Evolutionary conservation across 805 yeast genomes (phyloP).

Genomic region (Ogataea kodamae): DNA sequence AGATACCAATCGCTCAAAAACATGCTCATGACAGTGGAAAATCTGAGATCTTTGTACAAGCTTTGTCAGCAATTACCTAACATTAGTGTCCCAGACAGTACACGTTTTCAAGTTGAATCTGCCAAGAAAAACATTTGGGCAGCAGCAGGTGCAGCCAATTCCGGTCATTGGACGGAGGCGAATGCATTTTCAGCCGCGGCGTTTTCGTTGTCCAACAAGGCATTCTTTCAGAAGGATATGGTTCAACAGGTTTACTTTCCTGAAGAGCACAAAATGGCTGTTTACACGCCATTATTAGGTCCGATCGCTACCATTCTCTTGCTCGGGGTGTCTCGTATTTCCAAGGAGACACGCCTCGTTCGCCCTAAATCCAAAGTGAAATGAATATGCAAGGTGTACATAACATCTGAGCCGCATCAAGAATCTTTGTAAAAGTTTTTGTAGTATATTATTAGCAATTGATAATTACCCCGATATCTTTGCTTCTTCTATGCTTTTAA

Average conservation of each 20-base stretch:
- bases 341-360: slow-evolving; percentile 9
- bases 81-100: slow-evolving; percentile 79
- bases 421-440: slow-evolving; percentile 1
- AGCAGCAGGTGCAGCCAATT: slow-evolving; percentile 34
- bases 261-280: slow-evolving; percentile 92
- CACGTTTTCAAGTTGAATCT: slow-evolving; percentile 51
- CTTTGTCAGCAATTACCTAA: slow-evolving; percentile 65
- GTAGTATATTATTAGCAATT: slow-evolving; percentile 4
- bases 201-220: slow-evolving; percentile 57
- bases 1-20: slow-evolving; percentile 59
- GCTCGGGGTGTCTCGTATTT: slow-evolving; percentile 47
- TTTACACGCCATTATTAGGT: slow-evolving; percentile 85
- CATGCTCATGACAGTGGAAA: slow-evolving; percentile 58
- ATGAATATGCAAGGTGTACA: background rate
- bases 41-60: slow-evolving; percentile 67
- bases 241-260: slow-evolving; percentile 94
- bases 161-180: slow-evolving; percentile 37
- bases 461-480: background rate
- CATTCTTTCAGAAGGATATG: slow-evolving; percentile 93
- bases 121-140: slow-evolving; percentile 43
- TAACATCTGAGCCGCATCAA: slow-evolving; percentile 2
- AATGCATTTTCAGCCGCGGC: slow-evolving; percentile 49
- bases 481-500: slow-evolving; percentile 6
- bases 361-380: slow-evolving; percentile 1
- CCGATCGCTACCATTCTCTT: slow-evolving; percentile 69